phyloP scores from a whole-genome alignment of 2,329 filamentous ascomycete species.

The Colletotrichum sp. region DNA sequence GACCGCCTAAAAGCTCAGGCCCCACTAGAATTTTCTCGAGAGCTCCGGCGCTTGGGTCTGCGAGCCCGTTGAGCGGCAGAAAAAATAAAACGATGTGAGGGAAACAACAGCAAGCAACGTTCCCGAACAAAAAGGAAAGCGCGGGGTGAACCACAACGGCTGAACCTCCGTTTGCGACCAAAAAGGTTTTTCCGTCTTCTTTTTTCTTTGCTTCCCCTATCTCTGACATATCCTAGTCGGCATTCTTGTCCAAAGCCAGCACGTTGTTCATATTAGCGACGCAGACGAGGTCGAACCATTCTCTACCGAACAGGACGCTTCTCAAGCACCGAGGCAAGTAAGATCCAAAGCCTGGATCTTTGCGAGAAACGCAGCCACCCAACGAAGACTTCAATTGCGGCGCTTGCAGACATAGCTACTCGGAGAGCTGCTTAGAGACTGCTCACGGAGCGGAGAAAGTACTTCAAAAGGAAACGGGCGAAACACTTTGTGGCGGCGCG shows the following conservation, averaged over 20 bases:
- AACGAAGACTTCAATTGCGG: neutral
- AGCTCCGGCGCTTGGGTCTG: neutral
- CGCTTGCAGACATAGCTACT: neutral
- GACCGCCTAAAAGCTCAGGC: neutral
- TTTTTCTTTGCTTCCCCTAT: neutral
- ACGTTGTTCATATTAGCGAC: neutral
- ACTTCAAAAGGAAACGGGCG: neutral
- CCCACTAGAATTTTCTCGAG: slow-evolving; percentile 7
- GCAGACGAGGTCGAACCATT: neutral
- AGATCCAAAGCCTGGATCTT: neutral
- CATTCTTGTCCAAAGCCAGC: neutral
- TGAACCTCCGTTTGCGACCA: neutral
- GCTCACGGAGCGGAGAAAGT: neutral
- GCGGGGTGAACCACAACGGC: neutral
- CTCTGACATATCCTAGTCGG: neutral
- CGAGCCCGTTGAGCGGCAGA: neutral
- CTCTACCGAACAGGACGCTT: neutral
- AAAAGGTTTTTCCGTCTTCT: neutral
- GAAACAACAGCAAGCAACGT: neutral
- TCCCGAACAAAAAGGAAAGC: neutral
- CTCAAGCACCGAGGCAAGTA: neutral
- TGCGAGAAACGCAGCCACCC: neutral
- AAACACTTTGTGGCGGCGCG: neutral
- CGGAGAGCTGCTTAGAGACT: neutral
- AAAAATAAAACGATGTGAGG: neutral